These are phyloP conservation scores for Curvularia sp. DNA, from an alignment of 2,329 filamentous ascomycete genomes.

Conservation along the genomic window DNA sequence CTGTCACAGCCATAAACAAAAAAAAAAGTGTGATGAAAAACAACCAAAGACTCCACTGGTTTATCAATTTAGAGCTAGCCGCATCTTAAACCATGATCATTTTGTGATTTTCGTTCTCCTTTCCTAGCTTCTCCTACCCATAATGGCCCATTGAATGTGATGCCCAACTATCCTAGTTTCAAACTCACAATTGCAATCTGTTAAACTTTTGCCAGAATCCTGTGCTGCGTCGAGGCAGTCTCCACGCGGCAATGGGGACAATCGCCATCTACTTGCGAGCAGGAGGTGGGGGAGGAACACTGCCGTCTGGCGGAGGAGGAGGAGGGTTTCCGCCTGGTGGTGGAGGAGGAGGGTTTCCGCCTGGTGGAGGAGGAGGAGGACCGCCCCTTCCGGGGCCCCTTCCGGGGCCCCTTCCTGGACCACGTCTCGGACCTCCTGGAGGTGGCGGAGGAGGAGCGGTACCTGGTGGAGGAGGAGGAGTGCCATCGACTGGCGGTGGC, in stretches of 20 bases:
- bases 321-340: background rate
- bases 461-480: background rate
- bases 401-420: background rate
- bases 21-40: background rate
- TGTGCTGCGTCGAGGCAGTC: background rate
- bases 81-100: background rate
- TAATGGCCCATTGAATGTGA: background rate
- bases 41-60: background rate
- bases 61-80: background rate
- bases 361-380: background rate
- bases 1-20: background rate
- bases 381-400: too few relatives aligned
- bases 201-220: background rate
- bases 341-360: background rate
- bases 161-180: background rate
- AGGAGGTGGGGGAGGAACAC: background rate
- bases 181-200: background rate
- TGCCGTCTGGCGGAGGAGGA: background rate
- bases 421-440: background rate
- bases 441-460: background rate
- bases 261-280: background rate
- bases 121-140: background rate
- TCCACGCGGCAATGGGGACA: background rate
- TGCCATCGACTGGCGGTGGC: background rate
- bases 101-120: background rate